phyloP scores from a whole-genome alignment of 1,284 basidiomycete genomes.

The Irpex sp. region DNA sequence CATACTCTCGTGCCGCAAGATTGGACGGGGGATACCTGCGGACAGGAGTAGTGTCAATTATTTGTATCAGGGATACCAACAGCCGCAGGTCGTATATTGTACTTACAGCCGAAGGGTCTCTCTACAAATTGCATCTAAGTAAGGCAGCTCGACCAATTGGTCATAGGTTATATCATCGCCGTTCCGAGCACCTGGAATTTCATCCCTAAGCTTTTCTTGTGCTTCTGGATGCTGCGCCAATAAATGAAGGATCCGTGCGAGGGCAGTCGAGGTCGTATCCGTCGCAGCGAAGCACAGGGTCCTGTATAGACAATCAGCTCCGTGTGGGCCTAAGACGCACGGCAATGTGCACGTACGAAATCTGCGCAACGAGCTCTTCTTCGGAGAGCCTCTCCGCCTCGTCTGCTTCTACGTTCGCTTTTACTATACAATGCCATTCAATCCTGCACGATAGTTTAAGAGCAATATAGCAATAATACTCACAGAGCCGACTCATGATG shows the following conservation, averaged over 20 bases:
- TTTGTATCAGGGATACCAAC: too few relatives aligned
- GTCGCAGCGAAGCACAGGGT: conserved; percentile 27
- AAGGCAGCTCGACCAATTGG: conserved; percentile 25
- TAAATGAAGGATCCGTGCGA: conserved; percentile 23
- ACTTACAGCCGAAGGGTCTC: conserved; percentile 29
- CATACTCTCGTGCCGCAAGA: conserved; percentile 6
- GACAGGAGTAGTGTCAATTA: background rate
- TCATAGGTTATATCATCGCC: conserved; percentile 25
- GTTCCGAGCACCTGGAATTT: conserved; percentile 19
- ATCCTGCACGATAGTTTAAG: too few relatives aligned
- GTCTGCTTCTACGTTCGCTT: conserved; percentile 19
- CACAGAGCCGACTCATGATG: conserved; percentile 28
- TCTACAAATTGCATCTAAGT: conserved; percentile 30
- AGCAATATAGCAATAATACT: conserved; percentile 5
- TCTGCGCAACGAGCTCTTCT: conserved; percentile 24
- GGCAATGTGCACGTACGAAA: conserved; percentile 18
- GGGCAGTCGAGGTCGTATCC: conserved; percentile 26
- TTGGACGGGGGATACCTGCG: conserved; percentile 3
- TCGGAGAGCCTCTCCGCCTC: conserved; percentile 24
- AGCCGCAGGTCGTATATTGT: background rate
- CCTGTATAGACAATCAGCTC: conserved; percentile 6
- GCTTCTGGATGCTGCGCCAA: conserved; percentile 21
- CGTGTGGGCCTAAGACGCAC: background rate
- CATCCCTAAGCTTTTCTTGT: conserved; percentile 24
- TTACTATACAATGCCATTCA: conserved; percentile 12